A percentile compares a stretch with the other conserved stretches of the same genome.
Conservation (phyloP, 345 rosid genomes). For the Erodium maritimum region DNA sequence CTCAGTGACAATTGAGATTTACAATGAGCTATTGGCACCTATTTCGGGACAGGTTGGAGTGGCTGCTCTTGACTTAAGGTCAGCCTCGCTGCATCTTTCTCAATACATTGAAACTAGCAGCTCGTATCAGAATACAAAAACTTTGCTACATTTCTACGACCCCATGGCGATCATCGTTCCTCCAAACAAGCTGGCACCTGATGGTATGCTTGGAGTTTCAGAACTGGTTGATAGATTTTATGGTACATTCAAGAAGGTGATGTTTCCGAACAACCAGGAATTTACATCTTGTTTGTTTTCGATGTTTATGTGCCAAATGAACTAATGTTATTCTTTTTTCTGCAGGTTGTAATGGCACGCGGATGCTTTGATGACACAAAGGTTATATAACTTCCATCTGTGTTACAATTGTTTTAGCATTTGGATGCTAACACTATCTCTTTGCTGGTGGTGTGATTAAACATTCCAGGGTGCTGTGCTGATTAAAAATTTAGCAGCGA, state of each 20-base stretch:
- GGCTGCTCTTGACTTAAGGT: constrained; percentile 87
- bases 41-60: constrained; percentile 58
- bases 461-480: constrained; percentile 69
- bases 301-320: not conserved
- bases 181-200: constrained; percentile 74
- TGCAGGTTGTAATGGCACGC: constrained; percentile 75
- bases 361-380: constrained; percentile 94
- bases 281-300: not conserved
- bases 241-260: constrained; percentile 66
- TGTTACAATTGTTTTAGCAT: constrained; percentile 7
- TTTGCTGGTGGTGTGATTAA: constrained; percentile 15
- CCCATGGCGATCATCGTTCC: constrained; percentile 72
- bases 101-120: constrained; percentile 94
- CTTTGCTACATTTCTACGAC: constrained; percentile 74
- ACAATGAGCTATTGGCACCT: constrained; percentile 2
- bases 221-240: constrained; percentile 64
- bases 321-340: constrained; percentile 7
- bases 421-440: constrained; percentile 10
- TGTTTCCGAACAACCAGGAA: constrained; percentile 2
- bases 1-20: not conserved
- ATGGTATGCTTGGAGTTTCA: constrained; percentile 85
- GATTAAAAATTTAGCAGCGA: constrained; percentile 67
- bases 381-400: constrained; percentile 33
- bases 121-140: constrained; percentile 83
- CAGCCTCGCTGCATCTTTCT: constrained; percentile 84